Base-by-base conservation (phyloP, 257 asterid genomes). In the Solanum tarapatanum region DNA sequence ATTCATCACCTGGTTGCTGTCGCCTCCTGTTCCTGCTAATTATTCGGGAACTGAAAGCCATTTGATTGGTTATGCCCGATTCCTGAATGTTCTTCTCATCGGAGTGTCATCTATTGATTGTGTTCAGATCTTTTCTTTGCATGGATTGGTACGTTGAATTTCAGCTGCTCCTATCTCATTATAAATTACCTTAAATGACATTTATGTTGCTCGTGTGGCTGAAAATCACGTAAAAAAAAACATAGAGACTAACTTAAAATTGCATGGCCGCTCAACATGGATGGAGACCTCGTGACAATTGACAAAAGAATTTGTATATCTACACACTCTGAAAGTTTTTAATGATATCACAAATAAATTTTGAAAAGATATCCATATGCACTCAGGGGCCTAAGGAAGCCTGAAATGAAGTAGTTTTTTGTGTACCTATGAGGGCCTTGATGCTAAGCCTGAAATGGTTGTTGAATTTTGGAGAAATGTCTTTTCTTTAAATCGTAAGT, bases 141-240 rank as follows among this genome's bases (percentile, higher is more conserved):
- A 95, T 86, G 99, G 99, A 89, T 91, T 96, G 99, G 99, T 97
- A 94, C 88, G 98, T 95, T 90, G 92, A 89, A 82, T 88, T 86
- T 92, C 88, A 80, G 41, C 79, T 32, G 83, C 87, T 28, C 28
- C 70, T 70, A 69, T 48, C 58, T 86, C 43, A 36, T 86, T 86
- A 37, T 51, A 36, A 86, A 8, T 73, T 73, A 86, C 83, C 79
- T 55, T 86, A 36, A 11, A 23, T 86, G 24, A 48, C 74, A 86
- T 28, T 43, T 86, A 72, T 82, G 85, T 82, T 82, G 43, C 85
- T 48, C 6, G 7, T 51, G 69, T 48, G 43, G 70, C 70, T 82
- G 70, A 82, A 82, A 48, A 82, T 82, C 69, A 82, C n/a, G 17
- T 10, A 8, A 8, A 8, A 45, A 32, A 79, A 48, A 19, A 16